phyloP scores from a whole-genome alignment of 345 rosid species.

The Clausena lansium region DNA sequence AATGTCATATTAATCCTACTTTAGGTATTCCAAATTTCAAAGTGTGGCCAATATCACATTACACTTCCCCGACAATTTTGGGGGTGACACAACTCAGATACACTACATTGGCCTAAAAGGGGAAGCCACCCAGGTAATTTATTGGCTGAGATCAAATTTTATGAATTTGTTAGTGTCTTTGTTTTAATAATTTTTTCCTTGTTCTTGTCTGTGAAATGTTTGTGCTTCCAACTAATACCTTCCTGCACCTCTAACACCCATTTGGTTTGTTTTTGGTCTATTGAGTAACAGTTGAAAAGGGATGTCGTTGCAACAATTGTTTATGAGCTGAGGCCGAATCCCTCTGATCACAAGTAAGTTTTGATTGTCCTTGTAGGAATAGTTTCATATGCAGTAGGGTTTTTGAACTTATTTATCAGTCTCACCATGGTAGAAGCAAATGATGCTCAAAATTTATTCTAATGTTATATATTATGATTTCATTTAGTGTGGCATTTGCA shows the following conservation, averaged over 20 bases:
- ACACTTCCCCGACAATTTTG: conserved; percentile 93
- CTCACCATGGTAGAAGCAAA: not conserved
- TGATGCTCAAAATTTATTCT: not conserved
- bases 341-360: conserved; percentile 96
- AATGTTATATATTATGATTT: not conserved
- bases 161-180: not conserved
- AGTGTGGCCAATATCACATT: conserved; percentile 85
- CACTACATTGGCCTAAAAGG: conserved; percentile 93
- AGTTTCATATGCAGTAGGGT: not conserved
- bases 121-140: conserved; percentile 88
- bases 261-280: not conserved
- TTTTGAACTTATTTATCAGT: not conserved
- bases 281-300: conserved; percentile 70
- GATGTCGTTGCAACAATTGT: conserved; percentile 89
- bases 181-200: not conserved
- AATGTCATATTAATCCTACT: conserved; percentile 5
- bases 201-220: not conserved
- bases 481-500: not conserved
- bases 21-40: conserved; percentile 88
- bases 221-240: conserved; percentile 14
- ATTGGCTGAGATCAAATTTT: conserved; percentile 14
- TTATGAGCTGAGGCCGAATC: conserved; percentile 93
- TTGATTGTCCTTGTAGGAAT: not conserved
- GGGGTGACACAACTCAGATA: conserved; percentile 77
- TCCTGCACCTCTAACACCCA: not conserved